Base-by-base conservation (phyloP, 768 basidiomycete genomes). In the Tricholoma sp. region DNA sequence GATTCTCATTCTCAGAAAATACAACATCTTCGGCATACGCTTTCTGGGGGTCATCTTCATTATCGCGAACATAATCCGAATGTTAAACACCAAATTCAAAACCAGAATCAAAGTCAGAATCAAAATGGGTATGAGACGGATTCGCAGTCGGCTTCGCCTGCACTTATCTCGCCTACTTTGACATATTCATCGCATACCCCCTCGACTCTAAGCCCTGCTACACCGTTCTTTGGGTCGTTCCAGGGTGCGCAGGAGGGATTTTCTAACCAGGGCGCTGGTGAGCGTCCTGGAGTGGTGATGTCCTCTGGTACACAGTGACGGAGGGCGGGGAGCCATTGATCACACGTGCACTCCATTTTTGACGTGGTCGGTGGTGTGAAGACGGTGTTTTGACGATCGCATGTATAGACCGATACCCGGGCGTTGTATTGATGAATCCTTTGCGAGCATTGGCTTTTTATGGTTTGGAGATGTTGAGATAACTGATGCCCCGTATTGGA, bases 161-260 rank as follows among this genome's bases (percentile, higher is more conserved):
- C 79, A 39, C 72, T 85, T 54, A 77, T 86, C 22, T 88, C 86
- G 4, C 86, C 86, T 9, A 80, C 86, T 7, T 75, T 88, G 57
- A 88, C 84, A 14, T 88, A 84, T 63, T 83, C 83, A n/a, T 83
- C 76, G 41, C 83, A 77, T 56, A 76, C 85, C 24, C 81, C 84
- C 14, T 82, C 83, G 37, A 86, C 83, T 27, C 74, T 87, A 55
- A 88, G 86, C 65, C 86, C 86, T 16, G 80, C 84, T 10, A 88
- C 86, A 10, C 86, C 86, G 10, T 88, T 86, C 72, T 84, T 87
- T 69, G 80, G 81, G 24, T 80, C 82, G 7, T 86, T 88, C 65
- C 69, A 50, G n/a, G 61, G 61, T 2, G 52, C 52, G 21, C 55
- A 57, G 56, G 46, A 45, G 35, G 43, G 55, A 16, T 34, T 50